phyloP scores from a whole-genome alignment of 164 flowering plant species.

The Stephania yunnanensis region DNA sequence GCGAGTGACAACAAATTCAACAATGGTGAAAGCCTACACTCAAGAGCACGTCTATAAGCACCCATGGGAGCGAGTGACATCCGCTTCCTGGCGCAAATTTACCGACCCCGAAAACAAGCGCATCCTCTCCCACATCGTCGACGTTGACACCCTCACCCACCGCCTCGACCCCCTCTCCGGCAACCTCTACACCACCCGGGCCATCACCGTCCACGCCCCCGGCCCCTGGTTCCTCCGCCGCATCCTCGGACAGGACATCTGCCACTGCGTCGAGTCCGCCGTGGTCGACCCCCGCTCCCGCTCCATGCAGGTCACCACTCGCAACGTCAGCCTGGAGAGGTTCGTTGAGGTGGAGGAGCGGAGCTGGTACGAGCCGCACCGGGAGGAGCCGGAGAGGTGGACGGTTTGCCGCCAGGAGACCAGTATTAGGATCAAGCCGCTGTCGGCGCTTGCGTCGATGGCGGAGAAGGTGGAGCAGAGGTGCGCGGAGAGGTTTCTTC shows the following conservation, averaged over 20 bases:
- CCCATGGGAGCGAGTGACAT: constrained; percentile 92
- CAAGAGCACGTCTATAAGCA: constrained; percentile 91
- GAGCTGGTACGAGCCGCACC: constrained; percentile 77
- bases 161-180: constrained; percentile 63
- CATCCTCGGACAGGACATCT: constrained; percentile 82
- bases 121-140: constrained; percentile 69
- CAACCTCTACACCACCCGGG: constrained; percentile 76
- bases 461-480: constrained; percentile 92
- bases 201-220: constrained; percentile 80
- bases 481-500: constrained; percentile 81
- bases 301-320: constrained; percentile 71
- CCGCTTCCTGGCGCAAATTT: constrained; percentile 95
- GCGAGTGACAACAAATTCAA: no score
- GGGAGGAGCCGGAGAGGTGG: constrained; percentile 74
- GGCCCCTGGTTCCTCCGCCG: constrained; percentile 88
- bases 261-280: constrained; percentile 84
- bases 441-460: constrained; percentile 85
- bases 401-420: constrained; percentile 81
- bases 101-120: constrained; percentile 85
- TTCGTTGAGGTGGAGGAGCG: constrained; percentile 86
- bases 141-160: constrained; percentile 75
- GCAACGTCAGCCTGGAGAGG: constrained; percentile 73
- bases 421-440: constrained; percentile 72
- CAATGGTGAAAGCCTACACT: constrained; percentile 76
- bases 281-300: constrained; percentile 62